A percentile compares a stretch with the other conserved stretches of the same genome.
These are phyloP conservation scores for Hordeum pubiflorum DNA, from an alignment of 202 grass and related monocot species.

Conservation along the genomic window DNA sequence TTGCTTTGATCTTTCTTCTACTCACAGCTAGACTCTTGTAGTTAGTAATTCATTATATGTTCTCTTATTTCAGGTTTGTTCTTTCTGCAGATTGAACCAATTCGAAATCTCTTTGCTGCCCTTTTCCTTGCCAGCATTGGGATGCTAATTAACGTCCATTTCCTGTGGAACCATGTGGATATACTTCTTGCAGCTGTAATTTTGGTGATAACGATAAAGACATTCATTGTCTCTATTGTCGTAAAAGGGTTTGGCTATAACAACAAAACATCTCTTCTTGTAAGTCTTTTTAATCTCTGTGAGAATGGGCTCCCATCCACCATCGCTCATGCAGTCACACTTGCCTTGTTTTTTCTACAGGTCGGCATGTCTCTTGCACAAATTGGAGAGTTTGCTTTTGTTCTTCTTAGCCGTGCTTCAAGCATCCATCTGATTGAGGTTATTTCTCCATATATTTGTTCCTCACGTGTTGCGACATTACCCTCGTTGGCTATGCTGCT, in stretches of 20 bases:
- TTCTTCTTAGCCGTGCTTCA: conserved; percentile 97
- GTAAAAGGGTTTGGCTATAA: conserved; percentile 97
- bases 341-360: conserved; percentile 41
- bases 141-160: conserved; percentile 99
- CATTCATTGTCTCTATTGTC: conserved; percentile 67
- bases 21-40: conserved; percentile 33
- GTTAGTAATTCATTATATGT: conserved; percentile 61
- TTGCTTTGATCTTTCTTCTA: conserved; percentile 20
- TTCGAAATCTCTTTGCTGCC: conserved; percentile 94
- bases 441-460: conserved; percentile 30
- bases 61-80: conserved; percentile 91
- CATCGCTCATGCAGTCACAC: background rate
- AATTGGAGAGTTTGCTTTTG: conserved; percentile 99
- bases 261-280: conserved; percentile 97
- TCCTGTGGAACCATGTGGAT: conserved; percentile 99
- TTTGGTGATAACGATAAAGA: conserved; percentile 92
- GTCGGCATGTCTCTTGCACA: conserved; percentile 98
- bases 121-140: conserved; percentile 99
- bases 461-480: conserved; percentile 4
- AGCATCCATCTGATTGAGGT: conserved; percentile 98
- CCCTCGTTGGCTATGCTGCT: background rate
- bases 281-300: conserved; percentile 37
- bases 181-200: conserved; percentile 97
- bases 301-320: background rate
- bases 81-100: conserved; percentile 99